Percentiles rank a stretch among this genome's conserved stretches.
These are phyloP conservation scores for Leccinum fibrillosum DNA, from an alignment of 768 basidiomycete species.

Conservation along the genomic window DNA sequence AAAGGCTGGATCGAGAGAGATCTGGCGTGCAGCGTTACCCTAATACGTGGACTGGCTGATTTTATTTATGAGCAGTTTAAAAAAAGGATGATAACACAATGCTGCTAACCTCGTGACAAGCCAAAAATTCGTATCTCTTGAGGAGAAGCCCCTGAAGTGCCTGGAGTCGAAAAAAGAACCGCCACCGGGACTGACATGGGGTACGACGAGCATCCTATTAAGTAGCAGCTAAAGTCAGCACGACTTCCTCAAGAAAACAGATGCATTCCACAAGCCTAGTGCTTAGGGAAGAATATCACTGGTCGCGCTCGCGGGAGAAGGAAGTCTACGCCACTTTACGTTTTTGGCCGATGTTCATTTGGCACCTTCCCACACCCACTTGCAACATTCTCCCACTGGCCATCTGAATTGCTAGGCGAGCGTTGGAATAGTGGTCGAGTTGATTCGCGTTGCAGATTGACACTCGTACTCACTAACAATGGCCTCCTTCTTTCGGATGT, in stretches of 20 bases:
- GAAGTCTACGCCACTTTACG: no score
- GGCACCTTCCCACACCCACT: background rate
- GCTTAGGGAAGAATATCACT: background rate
- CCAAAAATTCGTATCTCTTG: background rate
- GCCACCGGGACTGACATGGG: background rate
- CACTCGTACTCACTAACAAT: conserved; percentile 21
- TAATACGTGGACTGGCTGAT: background rate
- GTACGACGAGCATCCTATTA: background rate
- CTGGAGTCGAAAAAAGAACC: background rate
- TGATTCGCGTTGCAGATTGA: background rate
- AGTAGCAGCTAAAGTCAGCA: background rate
- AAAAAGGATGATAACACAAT: background rate
- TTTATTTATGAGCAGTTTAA: background rate
- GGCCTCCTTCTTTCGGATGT: conserved; percentile 43
- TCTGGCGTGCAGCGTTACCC: background rate
- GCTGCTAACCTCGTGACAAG: background rate
- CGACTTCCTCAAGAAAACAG: background rate
- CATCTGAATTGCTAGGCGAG: background rate
- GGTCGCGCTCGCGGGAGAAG: no score
- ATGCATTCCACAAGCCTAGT: background rate
- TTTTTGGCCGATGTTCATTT: background rate
- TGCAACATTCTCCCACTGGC: background rate
- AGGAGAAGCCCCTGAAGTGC: background rate
- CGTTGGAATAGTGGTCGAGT: background rate
- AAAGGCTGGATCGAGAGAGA: background rate